Evolutionary conservation across 139 green algal genomes (phyloP).

Genomic region (Trebouxia sp.): DNA sequence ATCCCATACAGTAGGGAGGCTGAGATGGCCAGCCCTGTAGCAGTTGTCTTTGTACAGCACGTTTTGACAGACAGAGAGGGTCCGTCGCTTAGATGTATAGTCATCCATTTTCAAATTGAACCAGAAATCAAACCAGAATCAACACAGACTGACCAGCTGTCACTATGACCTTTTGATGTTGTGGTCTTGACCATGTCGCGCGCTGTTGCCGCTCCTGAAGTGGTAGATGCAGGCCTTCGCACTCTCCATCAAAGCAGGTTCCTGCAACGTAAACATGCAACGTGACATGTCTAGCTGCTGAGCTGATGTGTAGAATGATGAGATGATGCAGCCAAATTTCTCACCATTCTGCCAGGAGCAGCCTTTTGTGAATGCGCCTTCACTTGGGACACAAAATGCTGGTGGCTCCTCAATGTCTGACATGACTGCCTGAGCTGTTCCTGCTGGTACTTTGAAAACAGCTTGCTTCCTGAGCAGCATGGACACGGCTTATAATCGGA

Average conservation of each 20-base stretch:
- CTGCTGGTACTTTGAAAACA: too few relatives aligned
- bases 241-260: constrained; percentile 34
- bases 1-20: background rate
- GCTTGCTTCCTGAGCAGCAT: too few relatives aligned
- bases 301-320: background rate
- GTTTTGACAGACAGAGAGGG: background rate
- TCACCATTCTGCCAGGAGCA: constrained; percentile 34
- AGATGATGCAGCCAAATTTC: background rate
- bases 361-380: background rate
- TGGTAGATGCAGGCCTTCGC: constrained; percentile 24
- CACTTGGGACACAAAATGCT: constrained; percentile 30
- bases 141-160: constrained; percentile 19
- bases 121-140: background rate
- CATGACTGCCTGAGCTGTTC: too few relatives aligned
- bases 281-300: background rate
- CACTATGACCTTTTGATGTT: constrained; percentile 23
- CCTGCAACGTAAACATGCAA: background rate
- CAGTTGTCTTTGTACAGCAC: too few relatives aligned
- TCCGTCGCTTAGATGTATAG: background rate
- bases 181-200: background rate
- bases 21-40: background rate
- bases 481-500: too few relatives aligned
- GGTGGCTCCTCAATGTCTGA: background rate
- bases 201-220: background rate
- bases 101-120: background rate